Evolutionary conservation across 441 rosid species (phyloP).

Genomic region (Eruca vesicaria): DNA sequence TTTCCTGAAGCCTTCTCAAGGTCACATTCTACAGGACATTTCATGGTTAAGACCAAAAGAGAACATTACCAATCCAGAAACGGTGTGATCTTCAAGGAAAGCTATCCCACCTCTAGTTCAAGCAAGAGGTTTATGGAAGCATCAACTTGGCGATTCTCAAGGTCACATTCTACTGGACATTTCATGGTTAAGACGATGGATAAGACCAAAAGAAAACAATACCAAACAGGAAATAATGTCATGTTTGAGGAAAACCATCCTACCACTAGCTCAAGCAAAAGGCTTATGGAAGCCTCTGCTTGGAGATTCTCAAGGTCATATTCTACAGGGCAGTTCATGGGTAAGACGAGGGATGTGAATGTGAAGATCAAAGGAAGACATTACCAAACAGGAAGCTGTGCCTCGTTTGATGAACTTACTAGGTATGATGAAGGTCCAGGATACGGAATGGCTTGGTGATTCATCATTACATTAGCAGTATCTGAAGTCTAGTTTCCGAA

Average conservation of each 20-base stretch:
- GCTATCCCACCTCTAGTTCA: slow-evolving; percentile 32
- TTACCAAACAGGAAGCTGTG: slow-evolving; percentile 55
- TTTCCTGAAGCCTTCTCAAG: slow-evolving; percentile 39
- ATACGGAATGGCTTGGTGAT: slow-evolving; percentile 25
- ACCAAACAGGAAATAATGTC: slow-evolving; percentile 41
- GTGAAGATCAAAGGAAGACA: slow-evolving; percentile 41
- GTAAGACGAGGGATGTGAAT: neutral
- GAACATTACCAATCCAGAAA: slow-evolving; percentile 49
- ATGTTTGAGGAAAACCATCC: neutral
- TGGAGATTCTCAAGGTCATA: neutral
- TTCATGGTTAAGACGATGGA: slow-evolving; percentile 41
- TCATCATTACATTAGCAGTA: slow-evolving; percentile 19
- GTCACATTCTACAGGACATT: slow-evolving; percentile 82
- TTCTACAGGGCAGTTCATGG: neutral
- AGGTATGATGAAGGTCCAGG: slow-evolving; percentile 7
- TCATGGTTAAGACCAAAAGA: slow-evolving; percentile 41
- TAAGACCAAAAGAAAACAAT: slow-evolving; percentile 43
- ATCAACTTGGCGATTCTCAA: slow-evolving; percentile 36
- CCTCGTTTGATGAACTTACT: slow-evolving; percentile 56
- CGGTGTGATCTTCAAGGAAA: neutral
- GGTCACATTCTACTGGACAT: slow-evolving; percentile 83
- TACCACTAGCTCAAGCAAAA: neutral
- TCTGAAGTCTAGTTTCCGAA: neutral
- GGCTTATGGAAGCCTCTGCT: neutral
- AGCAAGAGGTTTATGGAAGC: slow-evolving; percentile 33